Base-by-base conservation (phyloP, 352 stramenopile genomes). In the Chrysophaeum taylorii region DNA sequence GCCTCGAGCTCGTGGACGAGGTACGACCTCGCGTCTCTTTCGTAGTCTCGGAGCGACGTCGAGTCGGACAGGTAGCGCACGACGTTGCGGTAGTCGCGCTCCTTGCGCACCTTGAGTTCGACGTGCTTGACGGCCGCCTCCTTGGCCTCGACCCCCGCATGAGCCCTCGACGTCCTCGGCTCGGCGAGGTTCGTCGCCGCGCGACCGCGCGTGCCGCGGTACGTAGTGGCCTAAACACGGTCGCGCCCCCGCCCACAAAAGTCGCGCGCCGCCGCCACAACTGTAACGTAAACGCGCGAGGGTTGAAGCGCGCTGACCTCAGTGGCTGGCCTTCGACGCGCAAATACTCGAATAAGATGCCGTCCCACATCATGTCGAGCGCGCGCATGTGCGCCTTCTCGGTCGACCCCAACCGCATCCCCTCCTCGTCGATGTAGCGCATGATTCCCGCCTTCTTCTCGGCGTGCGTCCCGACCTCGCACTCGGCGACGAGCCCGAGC, bases 1-100 rank as follows among this genome's bases (percentile, higher is more conserved):
- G 33, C 36, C 57, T 66, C 57, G 57, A 66, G 57, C 57, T 66
- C 57, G 57, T 66, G 57, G 33, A 66, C 45, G 33, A 66, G 57
- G 57, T 66, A 66, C 33, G 41, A 31, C 12, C 57, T 31, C 57
- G 57, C 57, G 57, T 66, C 57, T 9, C 57, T 31, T 36, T 66
- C 57, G n/a, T 45, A 66, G 23, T 66, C 57, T 31, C 45, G 57
- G 2, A 66, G 36, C 12, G 33, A 25, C 9, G 57, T 45, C 36
- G 57, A 45, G 36, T 45, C 35, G 57, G 33, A 31, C 2, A 66
- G 36, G 33, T 45, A 45, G 16, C 35, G 14, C 1, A 66, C 9
- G 21, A 66, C 57, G 57, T 66, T 16, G 12, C 57, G 57, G 57
- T 66, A 66, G 57, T 66, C 57, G 4, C 16, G 2, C n/a, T 66